A percentile compares a stretch with the other conserved stretches of the same genome.
Conservation (phyloP, 176 grass and related monocot genomes). For the Carex myosuroides region DNA sequence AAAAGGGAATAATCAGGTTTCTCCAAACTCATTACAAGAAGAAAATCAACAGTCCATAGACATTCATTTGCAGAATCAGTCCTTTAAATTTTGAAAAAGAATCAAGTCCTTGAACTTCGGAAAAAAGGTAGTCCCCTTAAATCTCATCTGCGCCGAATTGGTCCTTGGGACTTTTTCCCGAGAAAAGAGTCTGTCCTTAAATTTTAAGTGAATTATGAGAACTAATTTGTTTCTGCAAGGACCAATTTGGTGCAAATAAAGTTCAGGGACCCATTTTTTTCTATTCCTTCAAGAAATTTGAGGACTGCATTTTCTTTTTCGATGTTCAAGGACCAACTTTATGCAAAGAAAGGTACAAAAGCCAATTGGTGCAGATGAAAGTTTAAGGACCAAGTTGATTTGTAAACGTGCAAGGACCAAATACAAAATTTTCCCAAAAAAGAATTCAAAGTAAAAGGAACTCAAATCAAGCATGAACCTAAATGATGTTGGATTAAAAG, state of each 20-base stretch:
- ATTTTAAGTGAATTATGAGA: neutral
- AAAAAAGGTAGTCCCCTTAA: neutral
- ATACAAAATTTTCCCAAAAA: neutral
- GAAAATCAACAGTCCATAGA: neutral
- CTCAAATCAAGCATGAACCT: neutral
- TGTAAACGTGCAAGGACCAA: neutral
- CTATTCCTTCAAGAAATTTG: neutral
- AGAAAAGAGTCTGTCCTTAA: neutral
- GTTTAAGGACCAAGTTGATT: neutral
- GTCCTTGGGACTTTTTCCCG: neutral
- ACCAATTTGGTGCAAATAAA: neutral
- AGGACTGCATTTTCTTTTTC: neutral
- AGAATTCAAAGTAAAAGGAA: neutral
- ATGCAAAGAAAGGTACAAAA: neutral
- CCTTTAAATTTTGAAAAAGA: neutral
- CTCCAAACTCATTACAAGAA: neutral
- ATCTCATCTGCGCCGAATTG: neutral
- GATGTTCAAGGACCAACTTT: neutral
- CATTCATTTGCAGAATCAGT: neutral
- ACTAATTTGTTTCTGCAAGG: neutral
- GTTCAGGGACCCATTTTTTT: neutral
- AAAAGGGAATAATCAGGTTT: neutral
- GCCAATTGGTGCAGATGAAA: neutral
- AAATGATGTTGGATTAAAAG: neutral
- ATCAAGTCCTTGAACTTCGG: neutral